phyloP scores from a whole-genome alignment of 139 green algal genomes.

The Chlamydomonas urium region DNA sequence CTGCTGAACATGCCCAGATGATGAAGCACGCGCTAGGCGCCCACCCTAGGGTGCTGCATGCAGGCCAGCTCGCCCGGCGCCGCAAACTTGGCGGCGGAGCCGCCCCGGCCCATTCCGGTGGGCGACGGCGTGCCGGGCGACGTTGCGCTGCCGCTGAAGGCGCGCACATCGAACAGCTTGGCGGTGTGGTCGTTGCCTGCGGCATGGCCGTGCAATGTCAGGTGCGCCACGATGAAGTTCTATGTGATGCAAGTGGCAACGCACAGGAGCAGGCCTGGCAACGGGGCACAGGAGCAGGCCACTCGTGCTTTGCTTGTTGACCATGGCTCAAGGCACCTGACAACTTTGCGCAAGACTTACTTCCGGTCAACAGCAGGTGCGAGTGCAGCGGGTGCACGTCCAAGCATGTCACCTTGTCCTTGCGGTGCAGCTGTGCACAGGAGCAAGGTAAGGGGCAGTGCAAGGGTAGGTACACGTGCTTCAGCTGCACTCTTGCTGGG shows the following conservation, averaged over 20 bases:
- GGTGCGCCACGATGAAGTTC: no score
- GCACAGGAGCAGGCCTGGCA: no score
- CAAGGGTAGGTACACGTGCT: no score
- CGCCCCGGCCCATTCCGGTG: not conserved
- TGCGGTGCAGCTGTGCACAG: conserved; percentile 27
- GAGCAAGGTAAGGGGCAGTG: no score
- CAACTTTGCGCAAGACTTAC: no score
- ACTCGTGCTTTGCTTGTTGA: no score
- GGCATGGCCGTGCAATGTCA: no score
- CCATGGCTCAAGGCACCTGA: no score
- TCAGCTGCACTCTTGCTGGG: no score
- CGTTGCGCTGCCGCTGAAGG: conserved; percentile 26
- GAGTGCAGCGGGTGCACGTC: conserved; percentile 60
- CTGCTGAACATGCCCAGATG: no score
- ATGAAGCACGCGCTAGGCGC: not conserved
- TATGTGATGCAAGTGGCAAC: no score
- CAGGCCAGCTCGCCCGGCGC: conserved; percentile 20
- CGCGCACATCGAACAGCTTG: conserved; percentile 63
- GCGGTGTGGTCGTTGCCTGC: conserved; percentile 77
- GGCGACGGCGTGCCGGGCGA: not conserved
- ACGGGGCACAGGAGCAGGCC: no score
- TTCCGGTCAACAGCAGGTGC: conserved; percentile 64
- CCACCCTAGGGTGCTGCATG: conserved; percentile 42
- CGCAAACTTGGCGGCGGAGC: not conserved
- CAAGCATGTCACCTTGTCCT: conserved; percentile 43